These are phyloP conservation scores for Arthroderma uncinatum DNA, from an alignment of 2,329 filamentous ascomycete species.

Conservation along the genomic window DNA sequence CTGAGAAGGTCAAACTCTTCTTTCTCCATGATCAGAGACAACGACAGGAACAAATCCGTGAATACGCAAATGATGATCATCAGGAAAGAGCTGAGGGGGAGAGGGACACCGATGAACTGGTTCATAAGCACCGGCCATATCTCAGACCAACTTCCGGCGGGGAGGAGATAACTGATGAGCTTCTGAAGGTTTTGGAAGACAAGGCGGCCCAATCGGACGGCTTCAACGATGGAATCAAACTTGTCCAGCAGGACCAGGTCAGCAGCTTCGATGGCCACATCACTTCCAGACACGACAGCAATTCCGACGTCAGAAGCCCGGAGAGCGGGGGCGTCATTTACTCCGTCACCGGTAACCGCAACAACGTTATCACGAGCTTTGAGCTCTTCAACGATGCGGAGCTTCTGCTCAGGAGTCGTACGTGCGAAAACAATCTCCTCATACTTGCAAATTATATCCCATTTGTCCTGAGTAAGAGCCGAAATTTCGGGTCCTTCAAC, in stretches of 20 bases:
- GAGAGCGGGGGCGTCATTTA: conserved; percentile 44
- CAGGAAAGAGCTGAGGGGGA: conserved; percentile 60
- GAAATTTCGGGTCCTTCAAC: conserved; percentile 56
- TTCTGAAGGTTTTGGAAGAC: conserved; percentile 71
- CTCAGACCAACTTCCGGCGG: conserved; percentile 61
- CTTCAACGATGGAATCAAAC: conserved; percentile 60
- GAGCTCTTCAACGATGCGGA: conserved; percentile 66
- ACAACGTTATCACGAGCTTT: conserved; percentile 50
- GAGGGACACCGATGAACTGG: conserved; percentile 59
- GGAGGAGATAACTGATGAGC: conserved; percentile 59
- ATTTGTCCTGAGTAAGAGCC: conserved; percentile 54
- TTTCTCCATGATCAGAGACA: conserved; percentile 62
- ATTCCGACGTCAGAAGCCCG: conserved; percentile 51
- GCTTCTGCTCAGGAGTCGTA: conserved; percentile 68
- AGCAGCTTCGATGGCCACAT: conserved; percentile 51
- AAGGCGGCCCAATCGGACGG: conserved; percentile 59
- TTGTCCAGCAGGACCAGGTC: conserved; percentile 56
- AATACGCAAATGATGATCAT: conserved; percentile 50
- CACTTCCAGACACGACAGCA: conserved; percentile 46
- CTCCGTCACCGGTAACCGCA: conserved; percentile 41
- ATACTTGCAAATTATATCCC: conserved; percentile 54
- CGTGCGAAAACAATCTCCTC: conserved; percentile 65
- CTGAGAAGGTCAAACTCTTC: conserved; percentile 65
- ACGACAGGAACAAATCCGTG: conserved; percentile 63
- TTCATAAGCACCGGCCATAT: conserved; percentile 61